These are phyloP conservation scores for Suhomyces wounanorum DNA, from an alignment of 1,139 yeast genomes.

Conservation along the genomic window DNA sequence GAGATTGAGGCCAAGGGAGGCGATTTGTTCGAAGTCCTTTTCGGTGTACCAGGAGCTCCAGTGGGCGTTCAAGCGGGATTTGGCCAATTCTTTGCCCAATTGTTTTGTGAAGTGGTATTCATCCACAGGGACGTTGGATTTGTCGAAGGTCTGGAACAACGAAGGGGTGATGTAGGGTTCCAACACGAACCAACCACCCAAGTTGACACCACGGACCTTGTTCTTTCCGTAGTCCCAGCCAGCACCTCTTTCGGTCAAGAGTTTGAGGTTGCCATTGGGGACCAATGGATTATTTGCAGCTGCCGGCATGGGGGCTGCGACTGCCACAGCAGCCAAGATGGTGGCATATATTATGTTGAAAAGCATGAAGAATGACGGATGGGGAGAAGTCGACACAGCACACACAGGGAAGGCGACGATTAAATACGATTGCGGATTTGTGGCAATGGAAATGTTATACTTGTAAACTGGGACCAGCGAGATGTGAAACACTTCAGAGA, in stretches of 20 bases:
- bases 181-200: conserved; percentile 91
- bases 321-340: conserved; percentile 5
- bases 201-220: conserved; percentile 73
- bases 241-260: conserved; percentile 17
- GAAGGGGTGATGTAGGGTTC: conserved; percentile 88
- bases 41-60: conserved; percentile 84
- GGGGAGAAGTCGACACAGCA: too few relatives aligned
- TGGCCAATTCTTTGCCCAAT: conserved; percentile 65
- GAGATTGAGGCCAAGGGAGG: conserved; percentile 70
- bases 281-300: conserved; percentile 13
- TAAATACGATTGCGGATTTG: too few relatives aligned
- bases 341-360: conserved; percentile 6
- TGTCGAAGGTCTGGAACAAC: conserved; percentile 63
- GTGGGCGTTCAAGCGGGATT: conserved; percentile 57
- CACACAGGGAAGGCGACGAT: too few relatives aligned
- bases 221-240: conserved; percentile 51
- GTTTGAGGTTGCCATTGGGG: conserved; percentile 13
- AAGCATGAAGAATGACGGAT: conserved; percentile 3
- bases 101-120: conserved; percentile 70
- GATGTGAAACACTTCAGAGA: not conserved
- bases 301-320: conserved; percentile 12
- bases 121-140: conserved; percentile 68
- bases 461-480: not conserved
- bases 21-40: conserved; percentile 65
- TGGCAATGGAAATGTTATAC: not conserved